Base-by-base conservation (phyloP, 2,329 filamentous ascomycete genomes). In the Nemania sp. region DNA sequence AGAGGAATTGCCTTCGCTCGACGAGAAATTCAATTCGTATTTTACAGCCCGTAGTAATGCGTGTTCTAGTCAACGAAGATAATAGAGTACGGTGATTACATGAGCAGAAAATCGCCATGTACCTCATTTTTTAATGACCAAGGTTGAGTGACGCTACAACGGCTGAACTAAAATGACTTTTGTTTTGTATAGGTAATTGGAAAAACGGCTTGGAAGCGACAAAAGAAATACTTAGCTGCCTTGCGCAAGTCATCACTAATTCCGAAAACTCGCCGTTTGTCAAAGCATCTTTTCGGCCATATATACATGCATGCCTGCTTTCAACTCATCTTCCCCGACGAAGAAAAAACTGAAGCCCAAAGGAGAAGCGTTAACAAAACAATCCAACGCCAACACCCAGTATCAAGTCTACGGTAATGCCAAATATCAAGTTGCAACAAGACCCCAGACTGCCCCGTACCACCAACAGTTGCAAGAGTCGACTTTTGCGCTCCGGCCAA, bases 211-310 rank as follows among this genome's bases (percentile, higher is more conserved):
- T 13, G 38, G 38, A 18, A 41, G 38, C 11, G 15, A 15, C 5
- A n/a, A 8, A 45, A 45, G 18, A 45, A 45, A 45, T 45, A 11
- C 11, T 2, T 69, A 70, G 64, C 69, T 64, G 73, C 70, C 55
- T 70, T 67, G 62, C 73, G 70, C 64, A 69, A 68, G 68, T 72
- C 72, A 65, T 73, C 43, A 70, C 20, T 26, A 66, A 53, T 10
- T 29, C 57, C 62, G 55, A 29, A 55, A 15, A 10, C 38, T 20
- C 5, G 47, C 26, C 35, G 49, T 55, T 52, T 59, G 43, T 45
- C 45, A 52, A 27, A 41, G n/a, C 59, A 55, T 63, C 53, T 61
- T 52, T 54, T 61, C 35, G 35, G 38, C 57, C 65, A 41, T 71
- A 70, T 61, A 64, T 53, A 65, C 56, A 70, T 64, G 24, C 43